Evolutionary conservation across 768 basidiomycete genomes (phyloP), one percentile per base, ranked within the genome.

Genomic region (Hypsizygus marmoreus): DNA sequence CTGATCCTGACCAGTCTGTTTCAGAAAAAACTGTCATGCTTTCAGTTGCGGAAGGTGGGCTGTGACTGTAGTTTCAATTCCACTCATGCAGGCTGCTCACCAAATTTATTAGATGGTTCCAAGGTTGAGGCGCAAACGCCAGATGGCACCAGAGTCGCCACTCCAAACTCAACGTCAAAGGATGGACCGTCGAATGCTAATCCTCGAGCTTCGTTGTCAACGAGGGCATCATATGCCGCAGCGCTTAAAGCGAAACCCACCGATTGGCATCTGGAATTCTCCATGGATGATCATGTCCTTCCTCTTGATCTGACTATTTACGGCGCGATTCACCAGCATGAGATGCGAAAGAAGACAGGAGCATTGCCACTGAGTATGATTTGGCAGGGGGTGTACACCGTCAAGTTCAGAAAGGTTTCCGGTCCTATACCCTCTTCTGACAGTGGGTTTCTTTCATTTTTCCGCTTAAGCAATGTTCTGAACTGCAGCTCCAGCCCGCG

Each of bases 251-350:
- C 92, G 0, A 93, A 92, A 60, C 94, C 95, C 4, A 82, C 80
- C 12, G 95, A 98, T 59, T 99, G 93, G 92, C 95, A 99, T 63
- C 81, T 98, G 40, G 88, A 97, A 66, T 98, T 99, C 67, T 88
- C 81, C 7, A 88, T 97, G 82, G 91, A 91, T 59, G 94, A 93
- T 49, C 85, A 91, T 35, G 67, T 81, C 16, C 70, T 98, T 13
- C 87, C 89, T 0, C 67, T 95, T 47, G 90, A 95, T 62, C 74
- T 95, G 44, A 99, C 97, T 0, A 86, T 99, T 40, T 99, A 97
- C 60, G 97, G 97, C 6, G 95, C 94, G 0, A 88, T 97, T 35
- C 94, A 98, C 62, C 91, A 93, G 57, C 87, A 91, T 57, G 89
- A 94, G 63, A 79, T 81, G 65, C 77, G 88, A 48, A 88, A 90